Evolutionary conservation across 2,329 filamentous ascomycete species (phyloP).

Genomic region (Diaporthe sp.): DNA sequence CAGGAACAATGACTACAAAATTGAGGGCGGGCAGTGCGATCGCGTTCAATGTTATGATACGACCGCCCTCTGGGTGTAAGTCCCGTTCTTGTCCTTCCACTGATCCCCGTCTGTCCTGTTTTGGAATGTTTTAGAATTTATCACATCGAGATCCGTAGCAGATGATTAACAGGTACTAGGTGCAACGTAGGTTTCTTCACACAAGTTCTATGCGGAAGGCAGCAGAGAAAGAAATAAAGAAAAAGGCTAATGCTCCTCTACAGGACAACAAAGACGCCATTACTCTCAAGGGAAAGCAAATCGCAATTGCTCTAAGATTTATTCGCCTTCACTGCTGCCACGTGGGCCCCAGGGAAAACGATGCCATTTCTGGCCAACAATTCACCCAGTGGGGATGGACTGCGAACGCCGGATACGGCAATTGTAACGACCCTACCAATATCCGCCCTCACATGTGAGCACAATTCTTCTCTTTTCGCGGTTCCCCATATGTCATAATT

Average conservation of each 20-base stretch:
- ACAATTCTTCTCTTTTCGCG: background rate
- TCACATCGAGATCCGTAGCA: too few species aligned
- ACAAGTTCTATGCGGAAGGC: background rate
- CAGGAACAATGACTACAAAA: background rate
- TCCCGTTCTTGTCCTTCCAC: too few species aligned
- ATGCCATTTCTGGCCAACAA: constrained; percentile 32
- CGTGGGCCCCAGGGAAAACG: background rate
- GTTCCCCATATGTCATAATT: too few species aligned
- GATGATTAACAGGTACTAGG: too few species aligned
- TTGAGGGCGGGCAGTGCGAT: constrained; percentile 18
- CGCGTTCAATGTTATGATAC: constrained; percentile 36
- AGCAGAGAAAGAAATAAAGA: background rate
- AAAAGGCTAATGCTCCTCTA: background rate
- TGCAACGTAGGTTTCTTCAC: too few species aligned
- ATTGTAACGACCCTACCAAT: constrained; percentile 16
- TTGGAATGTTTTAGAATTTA: too few species aligned
- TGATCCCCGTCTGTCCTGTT: too few species aligned
- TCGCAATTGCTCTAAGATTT: background rate
- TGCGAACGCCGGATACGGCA: constrained; percentile 21
- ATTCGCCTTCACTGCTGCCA: constrained; percentile 20
- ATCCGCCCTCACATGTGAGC: constrained; percentile 11
- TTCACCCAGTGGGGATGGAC: constrained; percentile 39
- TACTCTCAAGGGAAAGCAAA: constrained; percentile 10
- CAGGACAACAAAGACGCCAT: constrained; percentile 19
- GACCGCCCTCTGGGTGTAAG: constrained; percentile 29